Percentiles rank a stretch among this genome's conserved stretches.
phyloP scores from a whole-genome alignment of 2,329 filamentous ascomycete genomes.

The Ascosphaera apis region DNA sequence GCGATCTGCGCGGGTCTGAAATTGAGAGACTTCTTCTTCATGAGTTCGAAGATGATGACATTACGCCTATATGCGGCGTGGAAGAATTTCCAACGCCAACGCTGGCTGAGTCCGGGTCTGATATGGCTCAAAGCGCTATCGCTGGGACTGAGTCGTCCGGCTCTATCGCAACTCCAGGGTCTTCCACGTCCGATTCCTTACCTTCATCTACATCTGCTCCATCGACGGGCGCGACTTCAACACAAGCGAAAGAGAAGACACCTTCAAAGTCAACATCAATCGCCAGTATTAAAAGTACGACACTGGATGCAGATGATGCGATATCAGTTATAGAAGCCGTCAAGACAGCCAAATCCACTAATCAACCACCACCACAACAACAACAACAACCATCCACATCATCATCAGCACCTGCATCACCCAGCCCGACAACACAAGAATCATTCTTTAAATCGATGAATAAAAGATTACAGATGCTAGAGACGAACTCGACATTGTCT shows the following conservation, averaged over 20 bases:
- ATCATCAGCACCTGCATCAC: constrained; percentile 23
- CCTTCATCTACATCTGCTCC: constrained; percentile 2
- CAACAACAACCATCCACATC: too few species aligned
- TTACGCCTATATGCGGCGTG: too few species aligned
- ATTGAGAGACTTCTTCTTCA: too few species aligned
- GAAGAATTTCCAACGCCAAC: background rate
- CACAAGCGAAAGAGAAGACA: background rate
- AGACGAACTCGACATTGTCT: constrained; percentile 78
- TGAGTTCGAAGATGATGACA: too few species aligned
- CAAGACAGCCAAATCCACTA: too few species aligned
- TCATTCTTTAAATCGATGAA: constrained; percentile 95
- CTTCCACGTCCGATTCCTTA: constrained; percentile 5
- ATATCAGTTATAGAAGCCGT: too few species aligned
- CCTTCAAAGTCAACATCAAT: too few species aligned
- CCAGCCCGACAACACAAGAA: constrained; percentile 74
- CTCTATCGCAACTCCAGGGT: constrained; percentile 4
- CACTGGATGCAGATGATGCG: too few species aligned
- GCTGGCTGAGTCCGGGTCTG: constrained; percentile 2
- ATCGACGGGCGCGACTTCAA: background rate
- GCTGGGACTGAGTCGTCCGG: constrained; percentile 7
- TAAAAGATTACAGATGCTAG: constrained; percentile 74
- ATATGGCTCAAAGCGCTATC: constrained; percentile 6
- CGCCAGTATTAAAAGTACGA: too few species aligned
- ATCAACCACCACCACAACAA: too few species aligned
- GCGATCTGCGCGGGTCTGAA: too few species aligned